Conservation (phyloP, 371 early-diverging fungal species). For the Syncephalastrum contaminatum region DNA sequence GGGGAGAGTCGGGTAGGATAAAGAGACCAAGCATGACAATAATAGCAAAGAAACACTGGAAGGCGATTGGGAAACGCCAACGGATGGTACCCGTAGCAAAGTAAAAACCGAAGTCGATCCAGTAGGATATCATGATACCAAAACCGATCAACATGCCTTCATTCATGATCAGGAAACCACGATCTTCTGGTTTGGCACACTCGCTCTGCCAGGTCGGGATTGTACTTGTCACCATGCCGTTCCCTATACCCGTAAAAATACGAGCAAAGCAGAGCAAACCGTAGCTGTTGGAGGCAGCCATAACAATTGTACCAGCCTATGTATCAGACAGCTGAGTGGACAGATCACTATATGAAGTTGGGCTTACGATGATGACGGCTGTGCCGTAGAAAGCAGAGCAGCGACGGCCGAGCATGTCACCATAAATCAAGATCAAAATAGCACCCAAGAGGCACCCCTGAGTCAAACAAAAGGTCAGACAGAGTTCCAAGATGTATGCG, state of each 20-base stretch:
- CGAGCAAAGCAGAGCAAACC: conserved; percentile 46
- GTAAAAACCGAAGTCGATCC: conserved; percentile 46
- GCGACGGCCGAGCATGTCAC: conserved; percentile 17
- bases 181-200: conserved; percentile 18
- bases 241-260: conserved; percentile 57
- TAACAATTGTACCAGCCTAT: conserved; percentile 35
- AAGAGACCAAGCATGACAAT: conserved; percentile 41
- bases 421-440: conserved; percentile 12
- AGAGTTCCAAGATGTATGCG: neutral
- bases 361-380: conserved; percentile 11
- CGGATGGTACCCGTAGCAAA: conserved; percentile 33
- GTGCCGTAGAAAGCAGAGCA: conserved; percentile 18
- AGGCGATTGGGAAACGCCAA: conserved; percentile 54
- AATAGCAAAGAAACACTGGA: conserved; percentile 50
- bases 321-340: neutral
- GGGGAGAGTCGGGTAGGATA: conserved; percentile 57
- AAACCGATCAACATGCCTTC: conserved; percentile 22
- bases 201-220: conserved; percentile 22
- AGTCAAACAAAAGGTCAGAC: neutral
- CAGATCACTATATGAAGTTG: neutral
- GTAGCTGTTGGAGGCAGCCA: conserved; percentile 34
- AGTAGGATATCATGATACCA: conserved; percentile 32
- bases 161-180: conserved; percentile 19
- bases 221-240: conserved; percentile 51
- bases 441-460: conserved; percentile 19